These are phyloP conservation scores for Euptelea pleiosperma DNA, from an alignment of 164 flowering plant genomes.

Conservation along the genomic window DNA sequence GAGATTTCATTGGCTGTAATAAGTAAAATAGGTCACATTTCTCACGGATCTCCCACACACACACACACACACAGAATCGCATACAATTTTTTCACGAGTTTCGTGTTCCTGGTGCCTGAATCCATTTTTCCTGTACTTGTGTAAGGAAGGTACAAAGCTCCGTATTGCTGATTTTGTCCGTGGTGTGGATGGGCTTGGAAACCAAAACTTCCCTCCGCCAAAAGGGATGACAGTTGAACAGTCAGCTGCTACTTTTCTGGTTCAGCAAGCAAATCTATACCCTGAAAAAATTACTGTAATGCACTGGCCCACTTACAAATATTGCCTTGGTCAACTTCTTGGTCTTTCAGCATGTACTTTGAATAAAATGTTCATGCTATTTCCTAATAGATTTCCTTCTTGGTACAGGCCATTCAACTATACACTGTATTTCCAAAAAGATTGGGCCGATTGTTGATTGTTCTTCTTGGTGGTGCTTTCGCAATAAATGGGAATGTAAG, in stretches of 20 bases:
- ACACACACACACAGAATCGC: no score
- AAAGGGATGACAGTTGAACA: slow-evolving; percentile 58
- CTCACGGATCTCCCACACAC: no score
- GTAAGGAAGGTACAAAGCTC: slow-evolving; percentile 80
- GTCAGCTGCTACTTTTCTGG: slow-evolving; percentile 68
- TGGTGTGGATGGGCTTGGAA: slow-evolving; percentile 91
- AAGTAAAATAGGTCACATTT: no score
- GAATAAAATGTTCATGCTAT: not conserved
- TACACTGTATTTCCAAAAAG: slow-evolving; percentile 77
- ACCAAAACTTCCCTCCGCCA: slow-evolving; percentile 85
- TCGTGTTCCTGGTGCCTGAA: not conserved
- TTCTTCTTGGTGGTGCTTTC: slow-evolving; percentile 94
- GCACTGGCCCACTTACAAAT: slow-evolving; percentile 91
- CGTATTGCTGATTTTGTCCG: slow-evolving; percentile 95
- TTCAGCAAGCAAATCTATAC: slow-evolving; percentile 57
- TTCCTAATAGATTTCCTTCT: not conserved
- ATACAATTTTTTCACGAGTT: not conserved
- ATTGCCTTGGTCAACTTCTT: slow-evolving; percentile 67
- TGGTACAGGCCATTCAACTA: slow-evolving; percentile 60
- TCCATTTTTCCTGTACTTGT: not conserved
- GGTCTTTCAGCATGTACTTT: not conserved
- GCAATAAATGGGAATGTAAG: slow-evolving; percentile 91
- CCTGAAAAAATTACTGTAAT: slow-evolving; percentile 81
- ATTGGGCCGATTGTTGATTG: slow-evolving; percentile 69
- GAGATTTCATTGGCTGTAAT: no score